Percentiles rank a stretch among this genome's conserved stretches.
phyloP scores from a whole-genome alignment of 768 basidiomycete species.

The Mycena latifolia region DNA sequence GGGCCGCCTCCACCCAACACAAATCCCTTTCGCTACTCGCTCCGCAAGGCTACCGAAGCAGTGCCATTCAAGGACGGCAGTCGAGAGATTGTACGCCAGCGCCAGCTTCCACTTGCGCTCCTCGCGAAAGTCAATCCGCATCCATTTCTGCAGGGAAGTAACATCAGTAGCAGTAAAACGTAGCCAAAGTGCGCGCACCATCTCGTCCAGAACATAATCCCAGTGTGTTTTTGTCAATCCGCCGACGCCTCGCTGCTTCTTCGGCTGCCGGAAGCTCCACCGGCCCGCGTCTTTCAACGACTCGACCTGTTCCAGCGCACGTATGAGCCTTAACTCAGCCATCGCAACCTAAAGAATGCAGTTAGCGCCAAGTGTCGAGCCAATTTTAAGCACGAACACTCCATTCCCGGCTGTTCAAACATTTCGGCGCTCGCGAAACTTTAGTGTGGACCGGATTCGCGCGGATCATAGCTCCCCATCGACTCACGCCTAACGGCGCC shows the following conservation, averaged over 20 bases:
- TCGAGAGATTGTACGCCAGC: constrained; percentile 85
- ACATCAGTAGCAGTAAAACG: constrained; percentile 5
- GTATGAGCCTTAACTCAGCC: constrained; percentile 80
- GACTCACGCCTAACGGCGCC: constrained; percentile 71
- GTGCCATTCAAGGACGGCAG: constrained; percentile 91
- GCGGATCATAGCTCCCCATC: constrained; percentile 80
- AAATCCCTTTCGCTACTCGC: constrained; percentile 74
- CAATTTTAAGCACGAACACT: constrained; percentile 62
- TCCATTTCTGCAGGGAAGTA: constrained; percentile 83
- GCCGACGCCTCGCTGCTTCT: constrained; percentile 88
- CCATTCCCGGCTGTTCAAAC: constrained; percentile 86
- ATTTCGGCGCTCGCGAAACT: constrained; percentile 79
- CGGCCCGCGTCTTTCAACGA: constrained; percentile 79
- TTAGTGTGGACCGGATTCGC: constrained; percentile 84
- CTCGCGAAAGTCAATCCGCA: constrained; percentile 95
- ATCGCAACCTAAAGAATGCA: constrained; percentile 73
- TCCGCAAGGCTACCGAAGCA: constrained; percentile 73
- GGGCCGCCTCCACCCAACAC: constrained; percentile 72
- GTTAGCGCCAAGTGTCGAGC: background rate
- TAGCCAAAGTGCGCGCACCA: constrained; percentile 65
- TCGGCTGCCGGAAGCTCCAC: constrained; percentile 97
- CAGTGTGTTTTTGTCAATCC: constrained; percentile 87
- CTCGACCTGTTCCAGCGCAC: constrained; percentile 89
- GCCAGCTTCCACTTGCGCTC: constrained; percentile 94
- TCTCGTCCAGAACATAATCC: constrained; percentile 97